phyloP scores from a whole-genome alignment of 768 basidiomycete species.

The Scleroderma bovista region DNA sequence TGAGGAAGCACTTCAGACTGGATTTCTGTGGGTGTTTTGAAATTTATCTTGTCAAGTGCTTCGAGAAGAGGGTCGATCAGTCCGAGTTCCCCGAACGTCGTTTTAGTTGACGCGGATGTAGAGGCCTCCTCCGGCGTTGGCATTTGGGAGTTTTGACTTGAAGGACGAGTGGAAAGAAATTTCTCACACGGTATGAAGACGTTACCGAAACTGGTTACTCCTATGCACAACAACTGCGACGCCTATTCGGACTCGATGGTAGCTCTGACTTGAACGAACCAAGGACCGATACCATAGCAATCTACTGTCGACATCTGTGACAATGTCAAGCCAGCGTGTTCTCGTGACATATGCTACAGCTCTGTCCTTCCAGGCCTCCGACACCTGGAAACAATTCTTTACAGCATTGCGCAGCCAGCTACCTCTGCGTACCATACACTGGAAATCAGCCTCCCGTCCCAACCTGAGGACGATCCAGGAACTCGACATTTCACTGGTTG shows the following conservation, averaged over 20 bases:
- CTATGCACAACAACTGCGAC: no score
- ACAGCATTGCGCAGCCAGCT: constrained; percentile 61
- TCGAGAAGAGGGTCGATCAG: constrained; percentile 86
- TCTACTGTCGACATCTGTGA: background rate
- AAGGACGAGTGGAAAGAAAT: background rate
- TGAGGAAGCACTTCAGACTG: constrained; percentile 80
- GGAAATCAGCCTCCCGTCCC: constrained; percentile 73
- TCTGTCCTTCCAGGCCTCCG: constrained; percentile 58
- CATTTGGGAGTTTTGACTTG: constrained; percentile 32
- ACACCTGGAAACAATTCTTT: constrained; percentile 68
- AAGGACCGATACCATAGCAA: background rate
- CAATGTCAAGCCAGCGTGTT: constrained; percentile 44
- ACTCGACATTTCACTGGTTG: constrained; percentile 69
- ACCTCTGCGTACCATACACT: constrained; percentile 87
- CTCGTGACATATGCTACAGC: constrained; percentile 67
- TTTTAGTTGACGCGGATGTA: constrained; percentile 33
- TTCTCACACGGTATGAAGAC: no score
- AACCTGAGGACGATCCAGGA: constrained; percentile 85
- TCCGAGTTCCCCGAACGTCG: constrained; percentile 78
- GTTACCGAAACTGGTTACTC: no score
- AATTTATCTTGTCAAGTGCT: constrained; percentile 76
- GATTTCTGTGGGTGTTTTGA: constrained; percentile 85
- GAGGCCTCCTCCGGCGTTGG: constrained; percentile 59
- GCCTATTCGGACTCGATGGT: no score
- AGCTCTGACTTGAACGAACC: no score